Base-by-base conservation (phyloP, 345 rosid genomes). In the Moringa oleifera region DNA sequence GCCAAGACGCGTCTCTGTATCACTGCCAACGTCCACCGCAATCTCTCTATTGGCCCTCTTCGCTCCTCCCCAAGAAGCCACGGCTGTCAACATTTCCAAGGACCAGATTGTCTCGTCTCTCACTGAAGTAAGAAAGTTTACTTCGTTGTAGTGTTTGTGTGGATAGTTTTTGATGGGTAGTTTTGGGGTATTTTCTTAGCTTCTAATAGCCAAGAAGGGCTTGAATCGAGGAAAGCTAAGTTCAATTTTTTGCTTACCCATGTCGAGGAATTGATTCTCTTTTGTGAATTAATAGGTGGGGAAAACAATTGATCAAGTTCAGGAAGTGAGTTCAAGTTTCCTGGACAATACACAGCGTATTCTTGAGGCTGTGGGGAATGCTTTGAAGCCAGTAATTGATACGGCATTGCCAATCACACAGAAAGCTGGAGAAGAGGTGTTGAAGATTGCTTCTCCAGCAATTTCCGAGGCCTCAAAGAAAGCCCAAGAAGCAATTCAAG, bases 91-190 rank as follows among this genome's bases (percentile, higher is more conserved):
- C 75, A 71, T 89, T 61, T 59, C 82, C 72, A 93, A 87, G 66
- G 98, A 89, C 73, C 95, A 87, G 82, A 87, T 89, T 71, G 82
- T 84, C 74, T 89, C 98, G 33, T 87, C 93, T 51, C 68, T 92
- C 73, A 75, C 81, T 53, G 81, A 87, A 75, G 98, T 92, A 78
- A 69, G 66, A 36, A 24, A 33, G 18, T 20, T 41, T 31, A 53
- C 53, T 20, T 15, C 0, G 1, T 4, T 41, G 12, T 41, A 15
- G 47, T 9, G 8, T 20, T 46, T 23, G 13, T 24, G 37, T 57
- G 8, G 21, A 23, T 52, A 36, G 25, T 6, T 63, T 54, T 58
- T 12, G 1, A n/a, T 18, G 22, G 2, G 17, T 16, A 41, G 1
- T 15, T 15, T 41, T 7, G 16, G 8, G 8, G 3, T 28, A 28